Evolutionary conservation across 1,139 yeast genomes (phyloP).

Genomic region (Kodamaea fungicola): DNA sequence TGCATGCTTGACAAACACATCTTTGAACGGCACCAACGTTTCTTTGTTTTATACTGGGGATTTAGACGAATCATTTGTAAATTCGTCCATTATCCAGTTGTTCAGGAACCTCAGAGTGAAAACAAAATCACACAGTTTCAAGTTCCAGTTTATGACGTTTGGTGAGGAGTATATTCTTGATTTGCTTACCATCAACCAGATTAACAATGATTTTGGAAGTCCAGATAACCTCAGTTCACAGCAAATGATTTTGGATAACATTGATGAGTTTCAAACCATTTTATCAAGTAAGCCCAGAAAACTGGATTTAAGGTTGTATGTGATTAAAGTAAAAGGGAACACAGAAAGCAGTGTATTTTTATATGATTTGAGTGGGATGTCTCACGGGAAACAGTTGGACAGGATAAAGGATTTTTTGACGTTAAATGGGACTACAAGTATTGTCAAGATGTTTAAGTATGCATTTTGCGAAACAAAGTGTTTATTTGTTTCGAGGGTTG

Average conservation of each 20-base stretch:
- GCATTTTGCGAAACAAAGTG: constrained; percentile 22
- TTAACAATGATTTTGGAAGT: not conserved
- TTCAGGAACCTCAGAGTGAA: constrained; percentile 11
- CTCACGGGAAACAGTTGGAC: not conserved
- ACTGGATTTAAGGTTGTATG: constrained; percentile 5
- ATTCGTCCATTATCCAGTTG: constrained; percentile 11
- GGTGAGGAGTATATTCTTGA: constrained; percentile 2
- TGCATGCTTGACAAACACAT: constrained; percentile 16
- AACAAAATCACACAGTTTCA: constrained; percentile 10
- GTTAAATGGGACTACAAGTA: not conserved
- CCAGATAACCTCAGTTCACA: constrained; percentile 7
- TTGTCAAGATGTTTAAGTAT: constrained; percentile 16
- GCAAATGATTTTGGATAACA: constrained; percentile 9
- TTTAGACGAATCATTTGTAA: constrained; percentile 5
- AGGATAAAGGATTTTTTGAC: constrained; percentile 2
- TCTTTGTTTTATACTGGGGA: constrained; percentile 18
- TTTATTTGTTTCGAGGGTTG: constrained; percentile 16
- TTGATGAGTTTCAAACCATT: constrained; percentile 4
- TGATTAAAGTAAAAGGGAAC: constrained; percentile 9
- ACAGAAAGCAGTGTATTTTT: constrained; percentile 10
- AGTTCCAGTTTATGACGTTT: constrained; percentile 9
- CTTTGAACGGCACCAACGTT: constrained; percentile 17
- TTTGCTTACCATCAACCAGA: constrained; percentile 3
- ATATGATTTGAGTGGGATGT: constrained; percentile 11
- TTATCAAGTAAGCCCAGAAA: constrained; percentile 7